Conservation (phyloP, 2,329 filamentous ascomycete genomes). For the Diaporthe sp. region DNA sequence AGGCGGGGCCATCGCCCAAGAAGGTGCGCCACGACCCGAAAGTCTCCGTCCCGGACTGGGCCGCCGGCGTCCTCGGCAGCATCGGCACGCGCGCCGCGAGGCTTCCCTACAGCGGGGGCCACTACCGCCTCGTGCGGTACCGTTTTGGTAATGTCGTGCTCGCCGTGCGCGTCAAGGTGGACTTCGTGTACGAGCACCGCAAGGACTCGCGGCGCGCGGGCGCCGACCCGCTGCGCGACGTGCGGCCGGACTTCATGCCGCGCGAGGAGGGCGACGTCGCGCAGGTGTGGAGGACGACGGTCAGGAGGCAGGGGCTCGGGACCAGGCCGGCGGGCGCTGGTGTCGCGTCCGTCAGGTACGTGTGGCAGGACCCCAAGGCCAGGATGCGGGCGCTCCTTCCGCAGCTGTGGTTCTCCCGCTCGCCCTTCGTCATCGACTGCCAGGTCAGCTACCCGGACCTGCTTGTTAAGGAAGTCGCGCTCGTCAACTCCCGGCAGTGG, state of each 20-base stretch:
- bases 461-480: neutral
- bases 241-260: neutral
- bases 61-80: conserved; percentile 10
- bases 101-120: conserved; percentile 25
- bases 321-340: conserved; percentile 2
- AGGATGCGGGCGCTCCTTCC: conserved; percentile 8
- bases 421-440: conserved; percentile 34
- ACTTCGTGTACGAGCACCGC: conserved; percentile 26
- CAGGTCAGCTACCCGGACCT: conserved; percentile 11
- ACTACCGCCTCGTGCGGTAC: conserved; percentile 37
- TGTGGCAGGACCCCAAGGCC: neutral
- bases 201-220: neutral
- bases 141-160: conserved; percentile 17
- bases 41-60: conserved; percentile 12
- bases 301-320: conserved; percentile 8
- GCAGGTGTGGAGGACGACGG: conserved; percentile 18
- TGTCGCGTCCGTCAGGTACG: conserved; percentile 12
- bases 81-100: neutral
- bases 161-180: conserved; percentile 34
- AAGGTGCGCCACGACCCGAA: neutral
- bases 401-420: conserved; percentile 36
- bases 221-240: neutral
- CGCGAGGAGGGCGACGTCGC: neutral
- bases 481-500: conserved; percentile 5
- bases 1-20: conserved; percentile 15